phyloP scores from a whole-genome alignment of 2,329 filamentous ascomycete species.

The Penicillium occitanis region DNA sequence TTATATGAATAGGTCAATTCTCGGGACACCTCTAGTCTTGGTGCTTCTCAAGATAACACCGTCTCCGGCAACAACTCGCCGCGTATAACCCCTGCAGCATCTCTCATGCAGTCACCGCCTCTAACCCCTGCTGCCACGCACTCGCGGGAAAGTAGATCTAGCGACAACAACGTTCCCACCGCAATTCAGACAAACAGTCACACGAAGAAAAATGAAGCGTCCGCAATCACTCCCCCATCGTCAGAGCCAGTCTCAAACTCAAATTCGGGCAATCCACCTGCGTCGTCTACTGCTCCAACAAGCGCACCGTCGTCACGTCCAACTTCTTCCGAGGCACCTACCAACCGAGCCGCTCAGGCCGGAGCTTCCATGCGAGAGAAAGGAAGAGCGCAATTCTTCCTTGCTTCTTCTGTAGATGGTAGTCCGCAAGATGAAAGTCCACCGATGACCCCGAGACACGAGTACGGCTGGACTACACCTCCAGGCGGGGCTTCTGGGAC shows the following conservation, averaged over 20 bases:
- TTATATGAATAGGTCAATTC: constrained; percentile 40
- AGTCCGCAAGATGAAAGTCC: constrained; percentile 62
- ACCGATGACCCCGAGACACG: constrained; percentile 56
- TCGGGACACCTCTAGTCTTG: constrained; percentile 58
- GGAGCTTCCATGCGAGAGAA: constrained; percentile 45
- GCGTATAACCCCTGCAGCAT: constrained; percentile 64
- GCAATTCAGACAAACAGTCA: constrained; percentile 33
- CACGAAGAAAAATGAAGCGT: constrained; percentile 31
- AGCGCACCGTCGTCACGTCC: constrained; percentile 43
- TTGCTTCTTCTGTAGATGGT: constrained; percentile 55
- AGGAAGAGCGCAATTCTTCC: constrained; percentile 54
- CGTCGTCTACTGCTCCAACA: constrained; percentile 27
- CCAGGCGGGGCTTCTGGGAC: constrained; percentile 64
- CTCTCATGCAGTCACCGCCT: constrained; percentile 80
- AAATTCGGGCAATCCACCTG: constrained; percentile 33
- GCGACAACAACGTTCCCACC: constrained; percentile 33
- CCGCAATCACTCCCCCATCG: constrained; percentile 54
- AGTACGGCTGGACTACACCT: constrained; percentile 46
- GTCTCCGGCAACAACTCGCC: constrained; percentile 67
- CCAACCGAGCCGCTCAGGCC: constrained; percentile 45
- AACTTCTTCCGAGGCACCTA: constrained; percentile 41
- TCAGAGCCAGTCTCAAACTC: constrained; percentile 52
- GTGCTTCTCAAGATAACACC: constrained; percentile 56
- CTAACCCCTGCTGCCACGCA: constrained; percentile 80
- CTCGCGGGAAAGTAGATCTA: constrained; percentile 53